These are phyloP conservation scores for Hirsutella thompsonii DNA, from an alignment of 2,329 filamentous ascomycete species.

Conservation along the genomic window DNA sequence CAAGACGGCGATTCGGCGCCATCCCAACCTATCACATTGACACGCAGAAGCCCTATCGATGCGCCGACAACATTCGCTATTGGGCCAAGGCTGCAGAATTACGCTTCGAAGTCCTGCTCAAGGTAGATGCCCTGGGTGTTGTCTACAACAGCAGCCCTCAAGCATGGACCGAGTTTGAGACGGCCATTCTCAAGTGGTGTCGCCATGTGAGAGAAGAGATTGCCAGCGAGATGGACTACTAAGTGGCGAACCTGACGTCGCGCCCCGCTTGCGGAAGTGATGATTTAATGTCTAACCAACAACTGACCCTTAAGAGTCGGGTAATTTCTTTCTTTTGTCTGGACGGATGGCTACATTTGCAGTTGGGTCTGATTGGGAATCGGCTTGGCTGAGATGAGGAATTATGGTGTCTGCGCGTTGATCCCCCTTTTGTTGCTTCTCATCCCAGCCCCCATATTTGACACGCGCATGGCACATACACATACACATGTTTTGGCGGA, in stretches of 20 bases:
- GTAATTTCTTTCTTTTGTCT: no score
- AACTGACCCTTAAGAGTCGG: not conserved
- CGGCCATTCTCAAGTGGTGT: conserved; percentile 74
- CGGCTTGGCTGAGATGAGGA: no score
- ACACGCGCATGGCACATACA: not conserved
- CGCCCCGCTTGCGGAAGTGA: not conserved
- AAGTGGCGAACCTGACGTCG: not conserved
- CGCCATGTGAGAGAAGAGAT: conserved; percentile 73
- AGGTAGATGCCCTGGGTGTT: conserved; percentile 74
- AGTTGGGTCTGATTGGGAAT: no score
- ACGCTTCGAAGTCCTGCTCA: conserved; percentile 77
- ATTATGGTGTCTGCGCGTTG: not conserved
- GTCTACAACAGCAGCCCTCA: conserved; percentile 60
- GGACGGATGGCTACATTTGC: no score
- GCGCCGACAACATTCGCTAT: conserved; percentile 85
- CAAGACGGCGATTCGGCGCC: conserved; percentile 72
- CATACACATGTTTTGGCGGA: not conserved
- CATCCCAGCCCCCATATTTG: not conserved
- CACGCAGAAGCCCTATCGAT: conserved; percentile 85
- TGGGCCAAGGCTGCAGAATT: conserved; percentile 95
- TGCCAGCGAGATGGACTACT: conserved; percentile 44
- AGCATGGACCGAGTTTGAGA: conserved; percentile 73
- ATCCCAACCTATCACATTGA: conserved; percentile 88
- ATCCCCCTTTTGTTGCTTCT: conserved; percentile 5
- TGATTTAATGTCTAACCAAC: not conserved